Evolutionary conservation across 75 land plant genomes (phyloP), one percentile per base, ranked within the genome.

Genomic region (Adiantum capillusveneris): DNA sequence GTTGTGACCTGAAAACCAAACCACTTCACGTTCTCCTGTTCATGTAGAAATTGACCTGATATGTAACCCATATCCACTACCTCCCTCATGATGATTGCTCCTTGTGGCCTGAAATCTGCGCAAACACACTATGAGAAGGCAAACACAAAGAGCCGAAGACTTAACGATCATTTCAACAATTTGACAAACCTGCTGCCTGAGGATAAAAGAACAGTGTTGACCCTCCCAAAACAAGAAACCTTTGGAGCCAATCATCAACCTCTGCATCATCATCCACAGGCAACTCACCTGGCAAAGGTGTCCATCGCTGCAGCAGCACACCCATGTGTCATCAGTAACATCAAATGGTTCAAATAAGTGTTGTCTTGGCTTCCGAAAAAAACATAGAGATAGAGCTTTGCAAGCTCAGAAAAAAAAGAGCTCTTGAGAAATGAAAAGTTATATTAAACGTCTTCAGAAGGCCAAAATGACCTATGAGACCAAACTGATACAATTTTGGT

Each of bases 241-340:
- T 88, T 6, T 87, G 95, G 39, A 92, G 73, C 97, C 97, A 92
- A 41, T 92, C 97, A 75, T 92, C 84, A 53, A 92, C 95, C 2
- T 22, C 55, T 11, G 18, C 51, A 9, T 59, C 65, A 59, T 88
- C 97, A 63, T 92, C 97, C 26, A 88, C 57, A 27, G 86, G 84
- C 43, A 86, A 87, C 56, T 92, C 97, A 62, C 95, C 95, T 50
- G 87, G 86, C 53, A 88, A 55, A 21, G 94, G 74, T 28, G 73
- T 53, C 97, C 97, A 92, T 76, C 97, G 77, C 97, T 92, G 59
- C 37, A 34, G 37, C 37, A 34, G 37, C 37, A 34, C 9, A 34
- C n/a, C n/a, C n/a, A n/a, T n/a, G n/a, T n/a, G n/a, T n/a, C n/a
- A n/a, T n/a, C n/a, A n/a, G n/a, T n/a, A n/a, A n/a, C n/a, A n/a